These are phyloP conservation scores for Pseudophaeomoniella oleicola DNA, from an alignment of 2,329 filamentous ascomycete genomes.

Conservation along the genomic window DNA sequence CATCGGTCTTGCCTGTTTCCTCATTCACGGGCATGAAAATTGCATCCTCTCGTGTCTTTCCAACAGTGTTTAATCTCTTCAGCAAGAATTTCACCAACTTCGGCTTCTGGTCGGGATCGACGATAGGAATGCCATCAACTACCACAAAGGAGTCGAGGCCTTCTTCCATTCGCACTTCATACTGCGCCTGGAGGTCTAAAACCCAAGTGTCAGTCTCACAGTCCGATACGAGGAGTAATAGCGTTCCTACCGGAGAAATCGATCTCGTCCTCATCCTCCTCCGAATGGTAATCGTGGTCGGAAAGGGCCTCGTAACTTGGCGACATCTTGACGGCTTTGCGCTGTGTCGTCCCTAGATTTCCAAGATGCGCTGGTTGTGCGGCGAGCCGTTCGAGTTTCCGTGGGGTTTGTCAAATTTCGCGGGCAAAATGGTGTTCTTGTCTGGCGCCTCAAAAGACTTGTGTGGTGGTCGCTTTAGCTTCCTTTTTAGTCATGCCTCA, in stretches of 20 bases:
- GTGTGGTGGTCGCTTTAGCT: not conserved
- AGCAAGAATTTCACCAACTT: constrained; percentile 94
- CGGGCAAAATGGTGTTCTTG: not conserved
- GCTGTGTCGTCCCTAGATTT: not conserved
- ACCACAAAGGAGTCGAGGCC: constrained; percentile 95
- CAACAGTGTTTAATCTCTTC: constrained; percentile 79
- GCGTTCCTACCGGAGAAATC: constrained; percentile 67
- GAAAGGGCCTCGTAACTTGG: constrained; percentile 84
- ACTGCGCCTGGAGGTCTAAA: constrained; percentile 75
- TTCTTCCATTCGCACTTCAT: constrained; percentile 89
- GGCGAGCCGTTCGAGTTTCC: constrained; percentile 2
- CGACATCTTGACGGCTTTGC: constrained; percentile 56
- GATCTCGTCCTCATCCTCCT: constrained; percentile 74
- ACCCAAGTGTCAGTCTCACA: constrained; percentile 2
- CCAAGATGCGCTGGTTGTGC: not conserved
- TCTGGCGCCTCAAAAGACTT: not conserved
- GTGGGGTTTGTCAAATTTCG: constrained; percentile 1
- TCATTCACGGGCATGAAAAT: constrained; percentile 91
- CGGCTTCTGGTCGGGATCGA: constrained; percentile 77
- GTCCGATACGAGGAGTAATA: constrained; percentile 1
- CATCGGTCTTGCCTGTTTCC: constrained; percentile 61
- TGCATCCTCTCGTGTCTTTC: constrained; percentile 70
- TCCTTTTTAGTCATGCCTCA: not conserved
- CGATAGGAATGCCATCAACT: constrained; percentile 80
- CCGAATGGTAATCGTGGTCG: constrained; percentile 67